Conservation (phyloP, 176 grass and related monocot species). For the Phoenix dactylifera region DNA sequence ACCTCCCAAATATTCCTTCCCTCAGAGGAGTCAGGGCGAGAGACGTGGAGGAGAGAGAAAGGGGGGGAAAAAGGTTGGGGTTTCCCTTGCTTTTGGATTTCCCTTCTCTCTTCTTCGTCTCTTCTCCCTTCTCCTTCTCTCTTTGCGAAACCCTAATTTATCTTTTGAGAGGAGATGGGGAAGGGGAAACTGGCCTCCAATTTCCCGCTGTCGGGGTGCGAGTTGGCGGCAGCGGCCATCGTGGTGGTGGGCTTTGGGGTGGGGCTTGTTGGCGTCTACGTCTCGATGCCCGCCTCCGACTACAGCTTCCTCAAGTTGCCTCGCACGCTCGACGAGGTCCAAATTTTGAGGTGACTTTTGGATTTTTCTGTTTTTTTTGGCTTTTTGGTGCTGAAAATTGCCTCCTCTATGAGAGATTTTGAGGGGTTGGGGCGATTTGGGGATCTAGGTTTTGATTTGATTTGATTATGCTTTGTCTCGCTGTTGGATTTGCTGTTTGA, state of each 20-base stretch:
- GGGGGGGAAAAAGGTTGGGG: too few species aligned
- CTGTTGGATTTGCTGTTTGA: too few species aligned
- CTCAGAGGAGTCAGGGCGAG: too few species aligned
- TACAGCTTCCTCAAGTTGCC: slow-evolving; percentile 31
- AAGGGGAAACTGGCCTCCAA: slow-evolving; percentile 37
- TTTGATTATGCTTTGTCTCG: not conserved
- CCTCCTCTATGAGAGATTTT: slow-evolving; percentile 4
- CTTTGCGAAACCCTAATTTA: slow-evolving; percentile 25
- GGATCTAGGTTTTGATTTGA: not conserved
- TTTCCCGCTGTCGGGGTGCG: slow-evolving; percentile 51
- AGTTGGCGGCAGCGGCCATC: slow-evolving; percentile 47
- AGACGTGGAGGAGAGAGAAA: too few species aligned
- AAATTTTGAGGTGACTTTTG: slow-evolving; percentile 62
- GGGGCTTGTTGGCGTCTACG: slow-evolving; percentile 69
- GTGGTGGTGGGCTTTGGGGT: slow-evolving; percentile 54
- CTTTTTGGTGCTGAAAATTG: not conserved
- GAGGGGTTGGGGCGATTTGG: not conserved
- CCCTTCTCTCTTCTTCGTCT: too few species aligned
- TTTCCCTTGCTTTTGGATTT: too few species aligned
- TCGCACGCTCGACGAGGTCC: slow-evolving; percentile 44
- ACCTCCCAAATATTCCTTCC: too few species aligned
- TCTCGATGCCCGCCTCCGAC: slow-evolving; percentile 62
- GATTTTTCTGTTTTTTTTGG: not conserved
- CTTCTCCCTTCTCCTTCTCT: slow-evolving; percentile 3
- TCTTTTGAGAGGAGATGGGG: slow-evolving; percentile 1